Percentiles rank a stretch among this genome's conserved stretches.
Evolutionary conservation across 1,284 basidiomycete genomes (phyloP).

Genomic region (Xanthoconium separans): DNA sequence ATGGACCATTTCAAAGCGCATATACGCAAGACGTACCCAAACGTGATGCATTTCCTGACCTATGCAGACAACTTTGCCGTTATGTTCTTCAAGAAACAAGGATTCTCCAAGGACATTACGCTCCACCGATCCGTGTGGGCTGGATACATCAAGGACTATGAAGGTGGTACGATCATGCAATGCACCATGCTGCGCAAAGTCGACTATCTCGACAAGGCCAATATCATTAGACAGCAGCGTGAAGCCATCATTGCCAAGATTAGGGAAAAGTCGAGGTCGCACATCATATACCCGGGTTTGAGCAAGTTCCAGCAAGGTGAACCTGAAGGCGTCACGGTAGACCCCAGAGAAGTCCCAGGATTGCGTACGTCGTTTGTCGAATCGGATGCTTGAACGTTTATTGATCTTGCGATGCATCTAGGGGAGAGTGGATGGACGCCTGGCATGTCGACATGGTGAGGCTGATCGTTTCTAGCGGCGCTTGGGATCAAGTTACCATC

Average conservation of each 20-base stretch:
- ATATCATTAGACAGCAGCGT: slow-evolving; percentile 80
- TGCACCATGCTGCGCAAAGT: slow-evolving; percentile 93
- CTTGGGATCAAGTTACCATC: neutral
- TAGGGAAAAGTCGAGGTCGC: slow-evolving; percentile 81
- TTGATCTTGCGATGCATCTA: slow-evolving; percentile 30
- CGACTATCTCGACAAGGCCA: slow-evolving; percentile 84
- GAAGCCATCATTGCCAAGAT: slow-evolving; percentile 91
- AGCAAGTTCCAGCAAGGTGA: slow-evolving; percentile 70
- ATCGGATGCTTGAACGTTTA: neutral
- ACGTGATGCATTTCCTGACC: slow-evolving; percentile 94
- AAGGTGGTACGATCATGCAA: slow-evolving; percentile 99
- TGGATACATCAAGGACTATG: slow-evolving; percentile 99
- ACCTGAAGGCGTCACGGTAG: slow-evolving; percentile 47
- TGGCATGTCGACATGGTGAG: slow-evolving; percentile 78
- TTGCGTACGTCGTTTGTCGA: slow-evolving; percentile 54
- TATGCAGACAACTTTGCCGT: slow-evolving; percentile 99
- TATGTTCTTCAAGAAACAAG: slow-evolving; percentile 99
- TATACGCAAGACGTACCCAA: slow-evolving; percentile 74
- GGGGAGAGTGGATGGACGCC: slow-evolving; percentile 94
- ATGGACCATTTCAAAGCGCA: slow-evolving; percentile 99
- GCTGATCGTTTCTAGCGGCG: slow-evolving; percentile 10
- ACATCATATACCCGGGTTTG: slow-evolving; percentile 84
- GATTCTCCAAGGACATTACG: slow-evolving; percentile 97
- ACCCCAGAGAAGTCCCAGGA: slow-evolving; percentile 82
- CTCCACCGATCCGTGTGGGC: slow-evolving; percentile 92